Percentiles rank a stretch among this genome's conserved stretches.
Evolutionary conservation across 495 filamentous ascomycete genomes (phyloP).

Genomic region (Geoglossum glabrum): DNA sequence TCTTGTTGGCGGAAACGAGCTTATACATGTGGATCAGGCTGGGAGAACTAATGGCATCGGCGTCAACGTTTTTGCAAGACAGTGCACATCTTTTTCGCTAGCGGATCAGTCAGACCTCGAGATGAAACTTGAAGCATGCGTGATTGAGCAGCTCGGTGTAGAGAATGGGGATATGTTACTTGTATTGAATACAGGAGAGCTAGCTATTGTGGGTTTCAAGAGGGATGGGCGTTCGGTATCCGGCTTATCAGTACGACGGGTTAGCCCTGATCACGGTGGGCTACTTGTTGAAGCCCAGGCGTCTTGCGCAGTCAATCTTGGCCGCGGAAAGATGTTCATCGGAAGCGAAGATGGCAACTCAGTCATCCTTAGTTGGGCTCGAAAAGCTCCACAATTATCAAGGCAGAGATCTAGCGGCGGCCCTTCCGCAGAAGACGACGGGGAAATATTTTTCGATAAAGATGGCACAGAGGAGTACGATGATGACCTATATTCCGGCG

Average conservation of each 20-base stretch:
- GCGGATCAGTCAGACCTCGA: conserved; percentile 66
- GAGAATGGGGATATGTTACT: conserved; percentile 67
- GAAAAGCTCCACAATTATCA: conserved; percentile 27
- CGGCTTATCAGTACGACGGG: conserved; percentile 46
- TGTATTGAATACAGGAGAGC: conserved; percentile 54
- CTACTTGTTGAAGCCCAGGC: conserved; percentile 37
- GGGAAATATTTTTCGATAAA: conserved; percentile 20
- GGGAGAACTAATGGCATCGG: conserved; percentile 84
- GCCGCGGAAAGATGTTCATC: conserved; percentile 55
- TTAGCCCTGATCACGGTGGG: conserved; percentile 39
- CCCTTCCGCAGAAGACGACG: conserved; percentile 34
- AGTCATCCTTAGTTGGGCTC: conserved; percentile 57
- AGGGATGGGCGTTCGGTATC: conserved; percentile 89
- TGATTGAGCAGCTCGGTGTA: conserved; percentile 50
- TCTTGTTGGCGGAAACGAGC: conserved; percentile 68
- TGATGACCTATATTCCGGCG: conserved; percentile 49
- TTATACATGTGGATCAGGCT: conserved; percentile 91
- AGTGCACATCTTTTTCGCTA: conserved; percentile 59
- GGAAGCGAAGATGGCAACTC: conserved; percentile 77
- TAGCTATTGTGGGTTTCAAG: conserved; percentile 60
- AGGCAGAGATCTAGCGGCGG: conserved; percentile 25
- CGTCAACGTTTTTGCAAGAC: conserved; percentile 76
- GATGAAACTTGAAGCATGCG: conserved; percentile 65
- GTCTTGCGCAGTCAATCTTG: conserved; percentile 48
- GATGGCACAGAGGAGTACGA: conserved; percentile 45